Base-by-base conservation (phyloP, 768 basidiomycete species). In the Cantharellus anzutake region DNA sequence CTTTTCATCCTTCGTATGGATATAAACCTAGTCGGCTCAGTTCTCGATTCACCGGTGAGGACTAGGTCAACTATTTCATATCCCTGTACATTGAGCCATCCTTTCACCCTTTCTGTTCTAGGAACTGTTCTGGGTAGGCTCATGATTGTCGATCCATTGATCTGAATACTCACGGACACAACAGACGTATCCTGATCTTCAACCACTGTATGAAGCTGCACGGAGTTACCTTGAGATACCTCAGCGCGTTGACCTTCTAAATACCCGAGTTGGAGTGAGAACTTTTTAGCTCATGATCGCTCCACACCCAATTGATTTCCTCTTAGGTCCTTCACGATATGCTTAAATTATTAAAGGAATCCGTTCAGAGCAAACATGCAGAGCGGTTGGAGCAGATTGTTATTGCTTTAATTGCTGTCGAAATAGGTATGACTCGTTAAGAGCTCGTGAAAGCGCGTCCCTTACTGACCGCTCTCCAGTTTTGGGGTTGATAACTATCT, bases 181-280 rank as follows among this genome's bases (percentile, higher is more conserved):
- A 58, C 71, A 91, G 91, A 86, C 84, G 60, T 96, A 83, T 68
- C 93, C 93, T 34, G 93, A 97, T 73, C 75, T 97, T 29, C 91
- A 96, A 71, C 93, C 93, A 5, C 73, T 97, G 41, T 97, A 96
- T 70, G 87, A 90, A 64, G 91, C 92, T 2, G 88, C 90, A 16
- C 78, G 92, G 65, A 88, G 86, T 67, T 97, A 97, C 70, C 78
- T 97, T 29, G 93, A 97, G 73, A 88, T 96, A 59, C 87, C 89
- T 2, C 92, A 94, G 69, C 81, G 93, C 60, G 89, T 93, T 62
- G 87, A 92, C 69, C 73, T 96, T 37, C 75, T 97, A 60, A 96
- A 94, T 70, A 87, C 90, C 51, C 84, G 93, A 61, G 91, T 96
- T 41, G 93, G 91, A 75, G 90, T 84, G 63, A 59, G 76, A 68